Evolutionary conservation across 768 basidiomycete genomes (phyloP), one percentile per base, ranked within the genome.

Genomic region (Rhizopogon rudus): DNA sequence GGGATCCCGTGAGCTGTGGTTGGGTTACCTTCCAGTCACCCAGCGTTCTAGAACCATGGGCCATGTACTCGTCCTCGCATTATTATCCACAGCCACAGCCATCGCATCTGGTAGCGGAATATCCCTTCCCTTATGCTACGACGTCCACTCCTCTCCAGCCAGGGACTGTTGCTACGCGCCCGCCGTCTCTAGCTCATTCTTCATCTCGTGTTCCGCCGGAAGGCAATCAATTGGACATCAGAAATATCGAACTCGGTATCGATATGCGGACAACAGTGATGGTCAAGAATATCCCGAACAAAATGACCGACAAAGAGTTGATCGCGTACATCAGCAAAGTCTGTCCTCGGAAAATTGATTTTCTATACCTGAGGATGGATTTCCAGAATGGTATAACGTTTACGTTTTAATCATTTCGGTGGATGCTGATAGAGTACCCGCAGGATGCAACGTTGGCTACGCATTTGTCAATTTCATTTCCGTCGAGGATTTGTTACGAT

Each of bases 251-350:
- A 67, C 80, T 78, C 31, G 93, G 93, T 5, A 69, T 77, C 56
- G 91, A 93, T 61, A 91, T 86, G 37, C 78, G 91, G 33, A 91
- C 90, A 35, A 92, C 91, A 29, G 84, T 92, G 46, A 92, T 91
- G 88, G 83, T 91, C 58, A 92, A 93, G 73, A 95, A 95, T 64
- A 90, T 95, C 44, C 93, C 93, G 3, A 95, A 94, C 72, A 93
- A 93, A 70, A 90, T 91, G 88, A 86, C 77, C 58, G 87, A 91
- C 69, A 78, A 75, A 63, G 87, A 91, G 59, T 65, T 91, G 62
- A 75, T 84, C 56, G 69, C 71, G 40, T 92, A 82, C 63, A 90
- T 90, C 58, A 78, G 72, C 50, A 79, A 81, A 57, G 88, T 90
- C 25, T 88, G 86, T 66, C 81, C 83, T n/a, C 76, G 88, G 41